These are phyloP conservation scores for Rosa rugosa DNA, from an alignment of 306 rosid species.

Conservation along the genomic window DNA sequence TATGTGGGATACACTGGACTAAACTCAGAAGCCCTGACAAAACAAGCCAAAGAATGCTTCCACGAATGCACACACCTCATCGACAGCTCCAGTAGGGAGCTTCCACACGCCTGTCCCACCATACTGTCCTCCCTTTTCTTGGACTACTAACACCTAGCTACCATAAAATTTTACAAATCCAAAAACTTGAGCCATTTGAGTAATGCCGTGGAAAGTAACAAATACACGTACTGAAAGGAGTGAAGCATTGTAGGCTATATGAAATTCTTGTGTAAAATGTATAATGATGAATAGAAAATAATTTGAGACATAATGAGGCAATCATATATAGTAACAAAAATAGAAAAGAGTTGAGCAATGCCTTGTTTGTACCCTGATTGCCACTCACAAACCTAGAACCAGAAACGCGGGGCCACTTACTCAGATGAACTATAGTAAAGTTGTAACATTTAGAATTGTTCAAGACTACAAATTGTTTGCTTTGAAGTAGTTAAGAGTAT, in stretches of 20 bases:
- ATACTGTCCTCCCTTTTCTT: slow-evolving; percentile 68
- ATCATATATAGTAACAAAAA: too few relatives aligned
- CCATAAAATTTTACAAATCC: neutral
- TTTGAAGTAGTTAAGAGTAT: too few relatives aligned
- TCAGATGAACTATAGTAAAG: too few relatives aligned
- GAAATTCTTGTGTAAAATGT: neutral
- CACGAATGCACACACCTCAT: slow-evolving; percentile 48
- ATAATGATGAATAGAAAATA: neutral
- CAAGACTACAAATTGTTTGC: too few relatives aligned
- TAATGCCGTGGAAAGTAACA: neutral
- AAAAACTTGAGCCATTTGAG: slow-evolving; percentile 9
- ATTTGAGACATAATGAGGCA: too few relatives aligned
- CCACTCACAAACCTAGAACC: too few relatives aligned
- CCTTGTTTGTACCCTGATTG: neutral
- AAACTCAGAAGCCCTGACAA: slow-evolving; percentile 7
- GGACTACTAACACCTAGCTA: slow-evolving; percentile 71
- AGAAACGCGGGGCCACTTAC: neutral
- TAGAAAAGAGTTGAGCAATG: neutral
- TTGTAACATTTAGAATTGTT: too few relatives aligned
- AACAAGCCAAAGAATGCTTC: neutral
- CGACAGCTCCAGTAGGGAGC: slow-evolving; percentile 81
- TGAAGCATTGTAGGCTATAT: neutral
- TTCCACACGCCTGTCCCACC: slow-evolving; percentile 72
- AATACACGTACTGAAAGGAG: neutral
- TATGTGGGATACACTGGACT: slow-evolving; percentile 17